Percentiles rank a stretch among this genome's conserved stretches.
Conservation (phyloP, 176 grass and related monocot genomes). For the Cenchrus americanus region DNA sequence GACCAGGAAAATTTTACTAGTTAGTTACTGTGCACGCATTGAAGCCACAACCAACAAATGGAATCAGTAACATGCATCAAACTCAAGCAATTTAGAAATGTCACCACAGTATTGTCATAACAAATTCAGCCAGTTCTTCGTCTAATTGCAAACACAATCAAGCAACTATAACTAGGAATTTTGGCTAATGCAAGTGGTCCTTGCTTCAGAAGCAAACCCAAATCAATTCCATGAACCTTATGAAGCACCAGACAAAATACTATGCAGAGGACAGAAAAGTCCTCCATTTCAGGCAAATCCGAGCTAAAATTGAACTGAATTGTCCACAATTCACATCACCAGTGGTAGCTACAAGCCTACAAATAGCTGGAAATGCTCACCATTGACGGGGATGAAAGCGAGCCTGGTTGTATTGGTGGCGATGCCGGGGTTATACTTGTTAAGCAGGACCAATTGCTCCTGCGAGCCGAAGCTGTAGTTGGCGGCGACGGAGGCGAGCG, state of each 20-base stretch:
- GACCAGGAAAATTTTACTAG: not conserved
- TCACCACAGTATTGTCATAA: not conserved
- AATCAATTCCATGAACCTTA: not conserved
- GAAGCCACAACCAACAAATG: not conserved
- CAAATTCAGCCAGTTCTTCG: not conserved
- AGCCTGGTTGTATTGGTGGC: conserved; percentile 37
- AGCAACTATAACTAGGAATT: not conserved
- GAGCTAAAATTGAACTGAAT: conserved; percentile 21
- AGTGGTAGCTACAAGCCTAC: not conserved
- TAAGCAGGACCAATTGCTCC: conserved; percentile 42
- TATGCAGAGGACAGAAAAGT: not conserved
- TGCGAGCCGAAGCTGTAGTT: conserved; percentile 34
- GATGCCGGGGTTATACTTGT: conserved; percentile 65
- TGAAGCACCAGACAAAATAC: not conserved
- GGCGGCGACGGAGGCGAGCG: conserved; percentile 42
- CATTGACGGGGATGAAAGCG: conserved; percentile 67
- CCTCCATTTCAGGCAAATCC: not conserved
- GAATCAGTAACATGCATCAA: not conserved
- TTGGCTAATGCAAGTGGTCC: not conserved
- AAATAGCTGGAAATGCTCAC: conserved; percentile 18
- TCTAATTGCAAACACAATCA: not conserved
- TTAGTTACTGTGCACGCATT: not conserved
- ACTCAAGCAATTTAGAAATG: not conserved
- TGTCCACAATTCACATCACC: not conserved
- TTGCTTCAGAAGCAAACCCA: not conserved